Conservation (phyloP, 495 filamentous ascomycete genomes). For the Penicillium goetzii region DNA sequence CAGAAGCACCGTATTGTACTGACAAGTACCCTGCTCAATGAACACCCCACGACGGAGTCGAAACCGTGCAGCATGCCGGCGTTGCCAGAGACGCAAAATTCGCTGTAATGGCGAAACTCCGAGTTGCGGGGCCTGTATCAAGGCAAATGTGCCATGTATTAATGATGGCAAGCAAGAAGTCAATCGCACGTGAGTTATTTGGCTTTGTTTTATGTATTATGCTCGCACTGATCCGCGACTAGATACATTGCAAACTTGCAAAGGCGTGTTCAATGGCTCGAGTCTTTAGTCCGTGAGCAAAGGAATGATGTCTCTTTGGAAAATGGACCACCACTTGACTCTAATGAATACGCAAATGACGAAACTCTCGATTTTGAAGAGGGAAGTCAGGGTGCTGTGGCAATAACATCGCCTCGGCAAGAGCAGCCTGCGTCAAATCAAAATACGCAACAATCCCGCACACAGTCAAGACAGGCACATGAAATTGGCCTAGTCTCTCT, state of each 20-base stretch:
- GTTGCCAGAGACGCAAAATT: conserved; percentile 36
- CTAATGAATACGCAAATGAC: conserved; percentile 8
- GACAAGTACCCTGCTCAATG: conserved; percentile 21
- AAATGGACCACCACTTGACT: conserved; percentile 24
- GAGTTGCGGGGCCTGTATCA: conserved; percentile 44
- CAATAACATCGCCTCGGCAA: conserved; percentile 6
- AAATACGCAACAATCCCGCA: conserved; percentile 3
- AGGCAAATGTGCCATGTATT: conserved; percentile 42
- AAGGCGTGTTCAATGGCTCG: conserved; percentile 47
- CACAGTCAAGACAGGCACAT: conserved; percentile 38
- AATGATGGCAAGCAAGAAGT: conserved; percentile 50
- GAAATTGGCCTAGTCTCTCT: conserved; percentile 46
- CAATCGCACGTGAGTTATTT: conserved; percentile 36
- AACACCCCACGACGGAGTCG: conserved; percentile 35
- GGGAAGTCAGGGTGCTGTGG: neutral
- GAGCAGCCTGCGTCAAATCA: conserved; percentile 10
- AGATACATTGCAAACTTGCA: conserved; percentile 48
- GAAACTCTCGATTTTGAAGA: conserved; percentile 3
- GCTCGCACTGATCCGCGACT: conserved; percentile 2
- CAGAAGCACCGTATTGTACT: neutral
- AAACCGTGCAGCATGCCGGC: conserved; percentile 47
- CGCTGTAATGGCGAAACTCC: conserved; percentile 29
- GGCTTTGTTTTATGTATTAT: conserved; percentile 4
- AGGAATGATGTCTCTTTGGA: conserved; percentile 37
- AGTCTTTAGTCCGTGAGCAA: conserved; percentile 41